phyloP scores from a whole-genome alignment of 2,329 filamentous ascomycete species.

The Fusarium decemcellulare region DNA sequence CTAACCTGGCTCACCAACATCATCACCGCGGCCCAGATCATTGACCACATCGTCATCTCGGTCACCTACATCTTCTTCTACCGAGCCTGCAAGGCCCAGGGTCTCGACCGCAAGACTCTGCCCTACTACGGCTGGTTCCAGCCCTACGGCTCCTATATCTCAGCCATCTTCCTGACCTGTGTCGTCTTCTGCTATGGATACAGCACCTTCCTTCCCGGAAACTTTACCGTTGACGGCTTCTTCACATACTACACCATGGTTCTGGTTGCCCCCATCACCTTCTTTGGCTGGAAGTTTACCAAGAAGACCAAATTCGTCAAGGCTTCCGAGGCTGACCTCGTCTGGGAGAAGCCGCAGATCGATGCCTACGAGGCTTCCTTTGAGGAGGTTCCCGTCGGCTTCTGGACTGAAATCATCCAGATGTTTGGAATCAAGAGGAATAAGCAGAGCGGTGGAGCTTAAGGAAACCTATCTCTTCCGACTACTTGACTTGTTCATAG shows the following conservation, averaged over 20 bases:
- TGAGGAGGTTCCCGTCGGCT: slow-evolving; percentile 11
- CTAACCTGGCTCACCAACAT: slow-evolving; percentile 17
- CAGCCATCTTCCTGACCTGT: background rate
- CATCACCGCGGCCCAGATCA: slow-evolving; percentile 13
- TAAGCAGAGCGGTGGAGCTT: background rate
- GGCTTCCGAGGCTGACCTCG: slow-evolving; percentile 10
- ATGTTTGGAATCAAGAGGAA: slow-evolving; percentile 15
- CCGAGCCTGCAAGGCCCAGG: slow-evolving; percentile 14
- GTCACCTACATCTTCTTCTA: slow-evolving; percentile 19
- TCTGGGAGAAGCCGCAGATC: slow-evolving; percentile 15
- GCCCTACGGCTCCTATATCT: slow-evolving; percentile 11
- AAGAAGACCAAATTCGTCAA: slow-evolving; percentile 20
- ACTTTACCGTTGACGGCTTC: slow-evolving; percentile 12
- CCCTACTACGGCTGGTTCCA: slow-evolving; percentile 15
- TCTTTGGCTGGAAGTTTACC: slow-evolving; percentile 10
- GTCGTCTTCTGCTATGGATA: slow-evolving; percentile 13
- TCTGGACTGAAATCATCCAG: slow-evolving; percentile 12
- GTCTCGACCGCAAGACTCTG: slow-evolving; percentile 14
- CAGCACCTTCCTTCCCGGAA: slow-evolving; percentile 1
- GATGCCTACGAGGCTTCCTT: slow-evolving; percentile 14
- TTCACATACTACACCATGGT: slow-evolving; percentile 20
- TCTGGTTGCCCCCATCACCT: slow-evolving; percentile 2
- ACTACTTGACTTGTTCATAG: background rate
- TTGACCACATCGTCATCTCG: slow-evolving; percentile 15
- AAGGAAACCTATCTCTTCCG: background rate